Percentiles rank a stretch among this genome's conserved stretches.
These are phyloP conservation scores for Aspergillus sp. DNA, from an alignment of 2,329 filamentous ascomycete species.

Conservation along the genomic window DNA sequence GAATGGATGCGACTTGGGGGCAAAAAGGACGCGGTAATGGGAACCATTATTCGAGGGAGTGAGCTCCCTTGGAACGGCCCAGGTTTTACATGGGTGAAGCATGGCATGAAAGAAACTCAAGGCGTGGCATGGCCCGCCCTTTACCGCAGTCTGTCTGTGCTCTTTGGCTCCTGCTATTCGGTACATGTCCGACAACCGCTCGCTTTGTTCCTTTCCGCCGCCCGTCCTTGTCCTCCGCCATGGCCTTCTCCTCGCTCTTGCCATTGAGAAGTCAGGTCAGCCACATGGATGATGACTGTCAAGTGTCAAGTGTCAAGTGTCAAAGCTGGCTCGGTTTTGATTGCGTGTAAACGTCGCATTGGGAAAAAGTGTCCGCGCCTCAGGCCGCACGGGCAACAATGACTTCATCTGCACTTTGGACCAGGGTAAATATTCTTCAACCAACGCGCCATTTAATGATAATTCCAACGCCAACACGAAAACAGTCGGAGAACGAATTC, in stretches of 20 bases:
- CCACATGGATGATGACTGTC: not conserved
- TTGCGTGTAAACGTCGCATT: not conserved
- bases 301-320: not conserved
- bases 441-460: not conserved
- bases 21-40: not conserved
- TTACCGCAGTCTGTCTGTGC: not conserved
- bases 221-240: not conserved
- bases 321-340: not conserved
- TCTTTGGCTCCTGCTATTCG: not conserved
- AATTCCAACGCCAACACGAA: not conserved
- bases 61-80: not conserved
- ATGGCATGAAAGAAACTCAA: not conserved
- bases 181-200: not conserved
- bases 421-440: constrained; percentile 1
- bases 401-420: constrained; percentile 11
- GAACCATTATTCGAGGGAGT: not conserved
- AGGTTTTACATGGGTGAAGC: not conserved
- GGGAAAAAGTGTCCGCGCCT: not conserved
- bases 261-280: not conserved
- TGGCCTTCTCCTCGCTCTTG: not conserved
- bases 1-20: not conserved
- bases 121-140: not conserved
- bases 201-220: not conserved
- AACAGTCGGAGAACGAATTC: not conserved
- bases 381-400: not conserved